A percentile compares a stretch with the other conserved stretches of the same genome.
Conservation (phyloP, 2,329 filamentous ascomycete species). For the Ilyonectria destructans region DNA sequence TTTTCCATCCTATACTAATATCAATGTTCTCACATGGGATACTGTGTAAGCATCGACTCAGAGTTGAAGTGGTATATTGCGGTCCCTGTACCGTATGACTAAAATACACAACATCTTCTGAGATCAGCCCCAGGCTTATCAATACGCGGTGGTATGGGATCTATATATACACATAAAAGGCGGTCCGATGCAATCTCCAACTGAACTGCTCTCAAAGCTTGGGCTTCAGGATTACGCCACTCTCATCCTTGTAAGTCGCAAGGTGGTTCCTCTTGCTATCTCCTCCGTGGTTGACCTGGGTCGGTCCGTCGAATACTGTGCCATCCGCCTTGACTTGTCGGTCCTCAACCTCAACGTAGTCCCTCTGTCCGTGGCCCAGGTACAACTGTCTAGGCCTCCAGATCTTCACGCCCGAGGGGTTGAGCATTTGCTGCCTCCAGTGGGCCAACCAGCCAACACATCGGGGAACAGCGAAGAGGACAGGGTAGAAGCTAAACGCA, state of each 20-base stretch:
- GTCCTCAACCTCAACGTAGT: slow-evolving; percentile 59
- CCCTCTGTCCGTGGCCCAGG: slow-evolving; percentile 60
- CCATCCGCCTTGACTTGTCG: slow-evolving; percentile 53
- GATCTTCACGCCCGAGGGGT: slow-evolving; percentile 64
- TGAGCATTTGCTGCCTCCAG: slow-evolving; percentile 68
- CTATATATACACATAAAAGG: not conserved
- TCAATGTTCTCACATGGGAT: too few species aligned
- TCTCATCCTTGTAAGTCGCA: slow-evolving; percentile 51
- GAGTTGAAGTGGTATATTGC: too few species aligned
- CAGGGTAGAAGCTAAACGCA: slow-evolving; percentile 61
- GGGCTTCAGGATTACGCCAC: slow-evolving; percentile 16
- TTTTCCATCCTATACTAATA: too few species aligned
- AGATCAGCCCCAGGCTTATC: too few species aligned
- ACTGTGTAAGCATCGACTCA: too few species aligned
- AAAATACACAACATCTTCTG: too few species aligned
- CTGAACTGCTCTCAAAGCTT: slow-evolving; percentile 20
- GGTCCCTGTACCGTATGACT: not conserved
- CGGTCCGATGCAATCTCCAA: not conserved
- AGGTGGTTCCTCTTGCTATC: slow-evolving; percentile 61
- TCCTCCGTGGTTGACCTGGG: slow-evolving; percentile 58
- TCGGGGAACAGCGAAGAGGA: slow-evolving; percentile 66
- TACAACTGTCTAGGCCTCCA: slow-evolving; percentile 67
- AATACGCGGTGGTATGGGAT: not conserved
- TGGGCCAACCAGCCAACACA: slow-evolving; percentile 69
- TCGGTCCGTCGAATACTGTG: slow-evolving; percentile 55